These are phyloP conservation scores for Caryopteris hybrid DNA, from an alignment of 305 asterid species.

Conservation along the genomic window DNA sequence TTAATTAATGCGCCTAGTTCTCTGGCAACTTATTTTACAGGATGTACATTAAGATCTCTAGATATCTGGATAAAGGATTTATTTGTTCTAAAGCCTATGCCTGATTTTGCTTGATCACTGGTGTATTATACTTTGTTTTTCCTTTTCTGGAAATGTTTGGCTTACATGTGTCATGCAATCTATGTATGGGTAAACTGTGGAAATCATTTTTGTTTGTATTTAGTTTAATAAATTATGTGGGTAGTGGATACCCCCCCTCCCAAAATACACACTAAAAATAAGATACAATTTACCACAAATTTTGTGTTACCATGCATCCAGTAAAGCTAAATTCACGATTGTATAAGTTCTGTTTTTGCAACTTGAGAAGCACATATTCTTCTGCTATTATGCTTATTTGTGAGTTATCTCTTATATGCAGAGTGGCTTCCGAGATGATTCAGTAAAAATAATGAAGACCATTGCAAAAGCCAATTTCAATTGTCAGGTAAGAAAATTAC, in stretches of 20 bases:
- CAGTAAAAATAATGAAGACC: slow-evolving; percentile 63
- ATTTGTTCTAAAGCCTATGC: neutral
- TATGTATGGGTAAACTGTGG: neutral
- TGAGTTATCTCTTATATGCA: slow-evolving; percentile 23
- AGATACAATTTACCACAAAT: too few species aligned
- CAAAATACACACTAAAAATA: too few species aligned
- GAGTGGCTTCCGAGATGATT: slow-evolving; percentile 88
- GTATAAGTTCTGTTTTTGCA: neutral
- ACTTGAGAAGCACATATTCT: slow-evolving; percentile 4
- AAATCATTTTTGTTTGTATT: neutral
- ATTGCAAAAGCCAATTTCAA: slow-evolving; percentile 41
- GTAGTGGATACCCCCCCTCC: neutral
- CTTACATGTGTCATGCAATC: too few species aligned
- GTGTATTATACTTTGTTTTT: neutral
- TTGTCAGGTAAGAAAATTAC: slow-evolving; percentile 69
- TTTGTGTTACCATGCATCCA: neutral
- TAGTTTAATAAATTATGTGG: neutral
- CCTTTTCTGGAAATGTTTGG: neutral
- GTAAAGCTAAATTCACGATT: slow-evolving; percentile 1
- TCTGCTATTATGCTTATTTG: slow-evolving; percentile 8
- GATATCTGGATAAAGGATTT: neutral
- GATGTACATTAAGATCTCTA: neutral
- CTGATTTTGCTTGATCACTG: slow-evolving; percentile 1
- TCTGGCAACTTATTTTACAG: slow-evolving; percentile 8
- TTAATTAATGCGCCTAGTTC: slow-evolving; percentile 3